Evolutionary conservation across 2,329 filamentous ascomycete genomes (phyloP).

Genomic region (Colletotrichum brevisporum): DNA sequence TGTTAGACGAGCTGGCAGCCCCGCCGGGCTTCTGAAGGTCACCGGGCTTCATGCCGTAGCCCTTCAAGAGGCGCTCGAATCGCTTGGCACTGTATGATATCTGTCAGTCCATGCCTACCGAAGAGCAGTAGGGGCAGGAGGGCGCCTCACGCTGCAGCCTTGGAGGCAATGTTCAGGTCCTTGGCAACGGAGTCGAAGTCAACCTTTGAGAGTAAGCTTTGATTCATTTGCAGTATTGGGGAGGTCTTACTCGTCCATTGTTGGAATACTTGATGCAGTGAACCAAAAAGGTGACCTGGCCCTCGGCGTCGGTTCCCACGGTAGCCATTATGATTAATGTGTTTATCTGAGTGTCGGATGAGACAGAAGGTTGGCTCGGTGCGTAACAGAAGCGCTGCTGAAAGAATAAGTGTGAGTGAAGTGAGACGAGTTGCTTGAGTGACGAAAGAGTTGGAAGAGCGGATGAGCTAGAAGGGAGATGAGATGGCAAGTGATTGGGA

Average conservation of each 20-base stretch:
- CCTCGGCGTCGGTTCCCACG: constrained; percentile 58
- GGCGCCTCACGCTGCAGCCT: constrained; percentile 77
- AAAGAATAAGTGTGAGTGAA: background rate
- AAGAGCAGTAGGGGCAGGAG: accelerated
- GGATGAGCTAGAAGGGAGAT: too few species aligned
- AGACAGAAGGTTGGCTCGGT: background rate
- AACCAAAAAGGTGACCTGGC: constrained; percentile 76
- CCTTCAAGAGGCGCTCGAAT: constrained; percentile 76
- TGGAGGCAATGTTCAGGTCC: constrained; percentile 74
- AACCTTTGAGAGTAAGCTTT: constrained; percentile 60
- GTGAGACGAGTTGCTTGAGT: too few species aligned
- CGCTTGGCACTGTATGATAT: constrained; percentile 70
- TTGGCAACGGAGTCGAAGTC: constrained; percentile 76
- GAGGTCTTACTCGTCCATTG: constrained; percentile 67
- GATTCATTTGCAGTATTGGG: background rate
- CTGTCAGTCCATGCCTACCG: background rate
- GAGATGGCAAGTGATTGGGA: too few species aligned
- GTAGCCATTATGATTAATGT: constrained; percentile 36
- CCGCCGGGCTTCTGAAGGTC: constrained; percentile 40
- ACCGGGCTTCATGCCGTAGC: constrained; percentile 60
- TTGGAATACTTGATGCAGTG: constrained; percentile 74
- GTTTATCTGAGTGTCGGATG: background rate
- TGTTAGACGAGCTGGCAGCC: constrained; percentile 27
- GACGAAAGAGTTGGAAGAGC: too few species aligned
- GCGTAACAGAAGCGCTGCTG: background rate